Conservation (phyloP, 2,329 filamentous ascomycete species). For the Aureobasidium sp. region DNA sequence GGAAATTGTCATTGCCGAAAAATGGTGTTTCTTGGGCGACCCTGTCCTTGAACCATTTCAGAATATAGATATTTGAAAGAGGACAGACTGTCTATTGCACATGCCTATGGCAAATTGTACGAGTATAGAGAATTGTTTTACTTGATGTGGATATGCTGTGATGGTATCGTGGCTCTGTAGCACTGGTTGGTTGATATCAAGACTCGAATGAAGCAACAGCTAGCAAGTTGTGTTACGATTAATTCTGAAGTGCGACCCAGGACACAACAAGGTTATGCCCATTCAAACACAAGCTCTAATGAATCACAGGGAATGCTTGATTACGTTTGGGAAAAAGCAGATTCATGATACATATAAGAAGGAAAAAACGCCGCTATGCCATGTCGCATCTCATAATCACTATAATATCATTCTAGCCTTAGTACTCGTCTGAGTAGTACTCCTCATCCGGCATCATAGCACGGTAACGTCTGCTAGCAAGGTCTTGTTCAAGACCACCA, state of each 20-base stretch:
- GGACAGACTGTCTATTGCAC: no score
- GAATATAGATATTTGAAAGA: no score
- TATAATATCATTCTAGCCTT: neutral
- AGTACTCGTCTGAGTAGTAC: slow-evolving; percentile 61
- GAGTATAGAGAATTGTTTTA: no score
- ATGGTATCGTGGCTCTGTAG: neutral
- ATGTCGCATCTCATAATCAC: neutral
- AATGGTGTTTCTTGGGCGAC: neutral
- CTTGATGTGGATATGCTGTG: no score
- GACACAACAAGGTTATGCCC: no score
- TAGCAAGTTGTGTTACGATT: neutral
- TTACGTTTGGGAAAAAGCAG: neutral
- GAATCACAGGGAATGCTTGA: no score
- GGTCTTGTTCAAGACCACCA: slow-evolving; percentile 80
- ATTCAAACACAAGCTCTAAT: no score
- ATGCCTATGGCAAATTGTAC: no score
- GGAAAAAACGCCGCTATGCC: neutral
- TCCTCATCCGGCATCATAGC: slow-evolving; percentile 69
- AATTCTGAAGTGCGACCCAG: neutral
- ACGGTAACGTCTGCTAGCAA: slow-evolving; percentile 69
- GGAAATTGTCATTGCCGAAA: neutral
- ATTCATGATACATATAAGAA: neutral
- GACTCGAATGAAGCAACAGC: neutral
- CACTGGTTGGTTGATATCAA: neutral
- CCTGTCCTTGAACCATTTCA: neutral